Evolutionary conservation across 208 protist species (phyloP), one percentile per base, ranked within the genome.

Genomic region (Herpetomonas muscarum): DNA sequence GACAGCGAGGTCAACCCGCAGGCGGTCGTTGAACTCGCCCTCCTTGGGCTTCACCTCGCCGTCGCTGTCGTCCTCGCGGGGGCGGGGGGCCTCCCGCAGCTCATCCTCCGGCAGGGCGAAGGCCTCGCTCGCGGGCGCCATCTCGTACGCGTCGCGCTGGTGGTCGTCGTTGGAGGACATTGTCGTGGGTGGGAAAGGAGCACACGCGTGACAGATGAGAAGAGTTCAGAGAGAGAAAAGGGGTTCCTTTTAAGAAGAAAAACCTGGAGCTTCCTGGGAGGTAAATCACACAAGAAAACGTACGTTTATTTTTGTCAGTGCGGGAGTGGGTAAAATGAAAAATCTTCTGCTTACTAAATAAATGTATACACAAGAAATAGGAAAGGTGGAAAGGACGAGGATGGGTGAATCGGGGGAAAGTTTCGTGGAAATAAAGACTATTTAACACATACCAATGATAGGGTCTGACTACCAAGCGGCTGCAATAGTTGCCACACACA

Each of bases 1-100:
- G 51, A 41, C 29, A 7, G 57, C 53, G 17, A 70, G 29, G 42
- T 59, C 49, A 48, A 70, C 42, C 34, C 64, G 57, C 50, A 70
- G 49, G 34, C 64, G 64, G 36, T 52, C 41, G n/a, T 12, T 39
- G 51, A 51, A 64, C 12, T 68, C 47, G 37, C 53, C 55, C 29
- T 54, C 62, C 36, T 68, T 68, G 2, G 37, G 25, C 29, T 55
- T 30, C 0, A 37, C 37, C 5, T 59, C 52, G 26, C 10, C 15
- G 4, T 13, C 51, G 5, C 51, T 30, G 51, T 17, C 17, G 15
- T 31, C 47, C n/a, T 52, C 21, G 47, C 19, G 12, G 47, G 3
- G 47, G 26, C 54, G n/a, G n/a, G n/a, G n/a, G n/a, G n/a, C n/a
- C 46, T 44, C 10, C 7, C 24, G 28, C 26, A 37, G 52, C 52